Evolutionary conservation across 805 yeast genomes (phyloP).

Genomic region (Teunomyces pallodes): DNA sequence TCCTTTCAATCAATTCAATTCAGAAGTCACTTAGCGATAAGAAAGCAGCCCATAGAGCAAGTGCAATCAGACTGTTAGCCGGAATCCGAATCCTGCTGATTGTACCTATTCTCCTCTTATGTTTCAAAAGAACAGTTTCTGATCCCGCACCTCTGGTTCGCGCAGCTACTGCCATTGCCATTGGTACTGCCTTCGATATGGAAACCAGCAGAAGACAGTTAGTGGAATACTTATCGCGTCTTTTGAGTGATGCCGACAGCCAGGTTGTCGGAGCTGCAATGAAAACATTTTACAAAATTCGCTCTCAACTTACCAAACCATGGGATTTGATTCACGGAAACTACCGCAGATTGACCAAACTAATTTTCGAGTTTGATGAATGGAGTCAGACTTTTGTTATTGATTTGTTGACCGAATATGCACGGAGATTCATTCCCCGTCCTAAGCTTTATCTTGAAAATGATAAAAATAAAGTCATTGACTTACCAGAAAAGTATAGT

Average conservation of each 20-base stretch:
- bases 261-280: slow-evolving; percentile 72
- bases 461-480: slow-evolving; percentile 28
- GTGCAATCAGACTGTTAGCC: slow-evolving; percentile 75
- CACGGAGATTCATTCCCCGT: slow-evolving; percentile 55
- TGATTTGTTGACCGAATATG: slow-evolving; percentile 65
- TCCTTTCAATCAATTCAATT: slow-evolving; percentile 85
- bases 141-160: slow-evolving; percentile 82
- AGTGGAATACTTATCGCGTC: slow-evolving; percentile 43
- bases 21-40: slow-evolving; percentile 78
- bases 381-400: slow-evolving; percentile 64
- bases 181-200: slow-evolving; percentile 50
- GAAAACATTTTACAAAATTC: slow-evolving; percentile 48
- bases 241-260: slow-evolving; percentile 65
- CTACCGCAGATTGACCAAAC: slow-evolving; percentile 55
- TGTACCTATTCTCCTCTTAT: slow-evolving; percentile 71
- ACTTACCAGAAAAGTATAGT: slow-evolving; percentile 42
- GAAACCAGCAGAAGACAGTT: slow-evolving; percentile 48
- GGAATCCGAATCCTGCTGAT: slow-evolving; percentile 83
- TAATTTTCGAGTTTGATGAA: slow-evolving; percentile 57
- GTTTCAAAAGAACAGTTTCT: slow-evolving; percentile 61
- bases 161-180: slow-evolving; percentile 72
- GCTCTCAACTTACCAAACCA: slow-evolving; percentile 43
- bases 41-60: slow-evolving; percentile 62
- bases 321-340: slow-evolving; percentile 71
- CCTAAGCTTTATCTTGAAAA: slow-evolving; percentile 42